Evolutionary conservation across 192 early-diverging fungal genomes (phyloP), one percentile per base, ranked within the genome.

Genomic region (Nowakowskiella sp.): DNA sequence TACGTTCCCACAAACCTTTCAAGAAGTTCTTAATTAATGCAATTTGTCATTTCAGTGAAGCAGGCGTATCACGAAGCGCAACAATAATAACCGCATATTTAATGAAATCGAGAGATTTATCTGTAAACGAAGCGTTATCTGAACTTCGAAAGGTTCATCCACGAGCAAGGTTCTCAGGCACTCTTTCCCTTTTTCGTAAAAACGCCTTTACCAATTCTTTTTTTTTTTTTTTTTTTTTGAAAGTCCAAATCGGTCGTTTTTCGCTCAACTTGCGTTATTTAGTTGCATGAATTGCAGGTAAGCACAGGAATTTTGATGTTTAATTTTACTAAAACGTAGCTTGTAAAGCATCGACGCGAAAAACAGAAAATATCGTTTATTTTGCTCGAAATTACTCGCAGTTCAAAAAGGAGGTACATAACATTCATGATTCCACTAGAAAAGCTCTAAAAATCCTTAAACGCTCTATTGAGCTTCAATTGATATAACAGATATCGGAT

Each of bases 51-150:
- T 57, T 13, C 7, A 59, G 48, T 54, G 58, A 64, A 60, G 73
- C 86, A 3, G 85, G 85, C 13, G 77, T 82, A 31, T 87, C 85
- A 13, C 70, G 86, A 39, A 85, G 82, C 52, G 81, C 74, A 19
- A 71, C 85, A 0, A 60, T 84, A 21, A 61, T 77, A 0, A 73
- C 73, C 1, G 84, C 85, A 6, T 89, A 81, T 55, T 39, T 87
- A 44, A 87, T 89, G 85, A 70, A 72, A 49, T 61, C 48, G 4
- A 57, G 73, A 47, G 51, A 53, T 1, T 61, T 84, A 16, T 52
- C 66, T 1, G 48, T 63, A 0, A 62, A 61, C 23, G 61, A 82
- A 23, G 84, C 85, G 3, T 44, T 86, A 28, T 0, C 6, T 24
- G 6, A 47, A 81, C 13, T 62, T 67, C 45, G 46, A 54, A 21